phyloP scores from a whole-genome alignment of 805 yeast species.

The Barnettozyma wickerhamii region DNA sequence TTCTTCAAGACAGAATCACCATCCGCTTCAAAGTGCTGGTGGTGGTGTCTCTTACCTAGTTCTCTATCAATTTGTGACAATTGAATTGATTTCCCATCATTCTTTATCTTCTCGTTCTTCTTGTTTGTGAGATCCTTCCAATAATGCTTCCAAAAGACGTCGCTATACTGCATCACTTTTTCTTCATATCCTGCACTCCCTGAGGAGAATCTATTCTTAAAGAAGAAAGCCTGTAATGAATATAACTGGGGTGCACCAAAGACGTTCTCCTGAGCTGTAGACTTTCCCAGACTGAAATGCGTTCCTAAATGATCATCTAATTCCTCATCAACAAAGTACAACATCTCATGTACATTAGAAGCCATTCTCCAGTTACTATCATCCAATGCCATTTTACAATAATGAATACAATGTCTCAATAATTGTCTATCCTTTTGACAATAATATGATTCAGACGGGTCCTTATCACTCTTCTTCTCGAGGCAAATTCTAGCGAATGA shows the following conservation, averaged over 20 bases:
- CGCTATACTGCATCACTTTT: conserved; percentile 32
- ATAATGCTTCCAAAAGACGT: conserved; percentile 48
- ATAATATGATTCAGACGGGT: conserved; percentile 27
- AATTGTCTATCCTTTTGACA: conserved; percentile 35
- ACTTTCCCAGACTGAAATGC: conserved; percentile 41
- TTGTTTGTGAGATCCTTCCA: conserved; percentile 42
- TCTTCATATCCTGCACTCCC: conserved; percentile 27
- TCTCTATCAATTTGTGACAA: conserved; percentile 19
- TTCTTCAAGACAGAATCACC: too few relatives aligned
- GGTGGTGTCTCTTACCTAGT: conserved; percentile 21
- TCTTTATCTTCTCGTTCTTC: conserved; percentile 34
- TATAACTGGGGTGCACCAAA: conserved; percentile 60
- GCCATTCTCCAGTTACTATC: conserved; percentile 56
- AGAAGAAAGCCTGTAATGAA: conserved; percentile 47
- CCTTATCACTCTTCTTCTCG: conserved; percentile 29
- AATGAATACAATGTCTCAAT: conserved; percentile 39
- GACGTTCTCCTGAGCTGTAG: conserved; percentile 30
- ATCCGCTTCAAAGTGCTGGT: too few relatives aligned
- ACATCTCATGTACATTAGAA: conserved; percentile 63
- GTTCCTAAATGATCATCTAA: conserved; percentile 39
- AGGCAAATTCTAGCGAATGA: conserved; percentile 44
- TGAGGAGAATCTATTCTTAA: conserved; percentile 43
- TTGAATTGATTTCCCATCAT: conserved; percentile 32
- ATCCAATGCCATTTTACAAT: conserved; percentile 44
- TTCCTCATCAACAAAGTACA: conserved; percentile 40